Evolutionary conservation across 768 basidiomycete species (phyloP), one percentile per base, ranked within the genome.

Genomic region (Lactarius akahatsu): DNA sequence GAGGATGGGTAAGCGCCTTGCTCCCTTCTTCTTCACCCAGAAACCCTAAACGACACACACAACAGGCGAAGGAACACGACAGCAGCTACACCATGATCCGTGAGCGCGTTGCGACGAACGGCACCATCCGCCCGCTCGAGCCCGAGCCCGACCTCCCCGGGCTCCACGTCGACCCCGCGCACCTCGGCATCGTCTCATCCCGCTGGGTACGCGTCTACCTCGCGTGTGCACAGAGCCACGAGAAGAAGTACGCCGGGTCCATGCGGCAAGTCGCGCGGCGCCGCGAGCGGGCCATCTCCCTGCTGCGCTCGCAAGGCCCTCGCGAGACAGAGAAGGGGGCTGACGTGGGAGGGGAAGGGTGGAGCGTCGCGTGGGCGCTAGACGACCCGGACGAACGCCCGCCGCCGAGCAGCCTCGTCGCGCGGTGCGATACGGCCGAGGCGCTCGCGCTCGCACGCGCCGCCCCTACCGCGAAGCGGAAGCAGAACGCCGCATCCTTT

Each of bases 351-450:
- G 45, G 83, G 32, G 85, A 80, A 56, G 83, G 82, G 68, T 91
- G 88, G 88, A 83, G 80, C 36, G 94, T 92, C 89, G 86, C 87
- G 20, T 97, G 91, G 94, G 92, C 88, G 6, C 76, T 94, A 63
- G 89, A 92, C 68, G 85, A 61, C 6, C n/a, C 81, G 13, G 79
- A 84, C 59, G 95, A 97, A 77, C 80, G 81, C 38, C 96, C 96
- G 3, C 96, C 96, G 4, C 92, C 96, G 5, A 92, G 90, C 72
- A 94, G 94, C 62, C 92, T 98, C 70, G 91, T 92, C 34, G 87
- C 91, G 20, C 80, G 94, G 64, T 78, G 93, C 63, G 96, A 97
- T 72, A 95, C 92, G 4, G 79, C 81, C 45, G 91, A 94, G 77
- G 91, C 91, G 15, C 79, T 86, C 23, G 78, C 81, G 71, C 78